These are phyloP conservation scores for Paecilomyces dactylethromorphus DNA, from an alignment of 2,329 filamentous ascomycete species.

Conservation along the genomic window DNA sequence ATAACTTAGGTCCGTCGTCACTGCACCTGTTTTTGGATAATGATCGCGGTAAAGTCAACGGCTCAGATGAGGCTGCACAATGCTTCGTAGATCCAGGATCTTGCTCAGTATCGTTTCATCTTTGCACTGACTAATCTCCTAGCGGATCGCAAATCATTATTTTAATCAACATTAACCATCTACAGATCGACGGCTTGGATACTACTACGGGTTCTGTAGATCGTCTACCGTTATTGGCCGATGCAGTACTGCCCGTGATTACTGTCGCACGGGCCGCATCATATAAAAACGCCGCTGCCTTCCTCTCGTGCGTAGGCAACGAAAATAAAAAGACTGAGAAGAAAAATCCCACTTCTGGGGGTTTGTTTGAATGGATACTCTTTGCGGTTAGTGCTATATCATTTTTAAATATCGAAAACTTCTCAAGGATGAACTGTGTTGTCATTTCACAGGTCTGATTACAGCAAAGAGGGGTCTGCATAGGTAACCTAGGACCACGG, in stretches of 20 bases:
- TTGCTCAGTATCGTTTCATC: too few species aligned
- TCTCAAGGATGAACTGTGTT: background rate
- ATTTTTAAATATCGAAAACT: background rate
- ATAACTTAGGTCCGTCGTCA: too few species aligned
- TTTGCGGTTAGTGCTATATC: background rate
- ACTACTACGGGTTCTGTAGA: background rate
- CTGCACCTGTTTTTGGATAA: too few species aligned
- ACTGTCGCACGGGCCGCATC: background rate
- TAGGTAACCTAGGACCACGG: background rate
- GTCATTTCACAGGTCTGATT: background rate
- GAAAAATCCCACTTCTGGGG: background rate
- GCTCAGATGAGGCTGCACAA: too few species aligned
- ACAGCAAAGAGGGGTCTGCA: background rate
- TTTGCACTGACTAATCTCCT: too few species aligned
- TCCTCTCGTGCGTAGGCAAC: background rate
- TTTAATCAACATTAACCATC: background rate
- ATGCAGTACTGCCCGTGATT: background rate
- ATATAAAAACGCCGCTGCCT: background rate
- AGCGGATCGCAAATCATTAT: too few species aligned
- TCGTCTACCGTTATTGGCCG: background rate
- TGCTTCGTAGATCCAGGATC: too few species aligned
- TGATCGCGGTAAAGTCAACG: too few species aligned
- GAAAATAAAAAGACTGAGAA: background rate
- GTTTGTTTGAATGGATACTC: background rate
- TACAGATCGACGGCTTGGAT: too few species aligned